Conservation (phyloP, 2,329 filamentous ascomycete species). For the Sporothrix pallida region DNA sequence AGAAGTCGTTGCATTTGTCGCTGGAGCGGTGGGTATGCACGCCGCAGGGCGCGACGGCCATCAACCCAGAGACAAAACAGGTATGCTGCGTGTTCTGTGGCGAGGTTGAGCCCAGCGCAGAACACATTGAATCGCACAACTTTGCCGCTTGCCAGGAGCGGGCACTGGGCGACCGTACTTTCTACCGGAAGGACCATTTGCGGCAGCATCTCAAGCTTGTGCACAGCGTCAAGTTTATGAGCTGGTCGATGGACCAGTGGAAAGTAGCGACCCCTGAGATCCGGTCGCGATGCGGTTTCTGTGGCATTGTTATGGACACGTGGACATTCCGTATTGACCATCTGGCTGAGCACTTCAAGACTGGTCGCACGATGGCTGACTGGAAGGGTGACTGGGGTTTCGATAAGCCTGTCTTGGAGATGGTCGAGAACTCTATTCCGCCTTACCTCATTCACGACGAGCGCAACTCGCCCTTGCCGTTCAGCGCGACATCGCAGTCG, state of each 20-base stretch:
- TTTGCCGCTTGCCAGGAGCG: conserved; percentile 71
- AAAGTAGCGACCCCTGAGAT: conserved; percentile 66
- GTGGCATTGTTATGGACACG: conserved; percentile 64
- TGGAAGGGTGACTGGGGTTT: conserved; percentile 76
- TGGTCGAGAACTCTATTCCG: conserved; percentile 71
- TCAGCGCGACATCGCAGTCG: conserved; percentile 53
- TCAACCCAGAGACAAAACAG: conserved; percentile 65
- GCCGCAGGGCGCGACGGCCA: conserved; percentile 60
- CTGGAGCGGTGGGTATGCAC: conserved; percentile 70
- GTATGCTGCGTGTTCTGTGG: conserved; percentile 66
- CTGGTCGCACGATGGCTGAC: conserved; percentile 68
- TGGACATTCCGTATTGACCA: conserved; percentile 68
- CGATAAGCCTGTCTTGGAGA: conserved; percentile 63
- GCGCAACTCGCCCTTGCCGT: conserved; percentile 62
- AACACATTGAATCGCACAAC: conserved; percentile 65
- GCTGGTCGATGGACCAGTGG: conserved; percentile 70
- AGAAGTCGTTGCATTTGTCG: conserved; percentile 69
- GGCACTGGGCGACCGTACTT: conserved; percentile 64
- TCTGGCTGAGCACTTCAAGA: conserved; percentile 71
- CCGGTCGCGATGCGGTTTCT: conserved; percentile 69
- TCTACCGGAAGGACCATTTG: conserved; percentile 71
- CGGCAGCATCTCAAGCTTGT: conserved; percentile 69
- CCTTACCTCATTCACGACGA: conserved; percentile 71
- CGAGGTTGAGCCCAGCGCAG: conserved; percentile 58
- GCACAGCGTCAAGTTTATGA: conserved; percentile 65